Conservation (phyloP, 176 grass and related monocot genomes). For the Musa troglodytarum region DNA sequence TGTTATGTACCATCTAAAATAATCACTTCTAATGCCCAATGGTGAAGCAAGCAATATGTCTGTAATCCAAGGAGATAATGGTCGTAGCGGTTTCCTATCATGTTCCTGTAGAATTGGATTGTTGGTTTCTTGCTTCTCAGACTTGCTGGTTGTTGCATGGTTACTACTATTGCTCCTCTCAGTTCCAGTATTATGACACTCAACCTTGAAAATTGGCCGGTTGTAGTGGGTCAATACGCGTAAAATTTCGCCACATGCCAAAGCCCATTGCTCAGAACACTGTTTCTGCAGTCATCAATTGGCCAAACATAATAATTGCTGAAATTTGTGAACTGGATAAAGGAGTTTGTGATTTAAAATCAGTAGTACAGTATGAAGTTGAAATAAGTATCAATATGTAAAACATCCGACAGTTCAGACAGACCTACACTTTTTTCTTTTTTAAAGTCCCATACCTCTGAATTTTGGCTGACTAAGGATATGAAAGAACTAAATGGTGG, state of each 20-base stretch:
- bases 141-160: constrained; percentile 51
- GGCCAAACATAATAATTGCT: constrained; percentile 8
- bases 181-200: constrained; percentile 48
- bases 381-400: not conserved
- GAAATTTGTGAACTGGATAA: not conserved
- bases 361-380: not conserved
- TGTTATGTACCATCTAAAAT: constrained; percentile 87
- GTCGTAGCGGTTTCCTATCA: constrained; percentile 79
- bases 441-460: constrained; percentile 52
- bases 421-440: not conserved
- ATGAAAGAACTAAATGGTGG: constrained; percentile 89
- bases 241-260: constrained; percentile 97
- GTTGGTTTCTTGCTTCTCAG: constrained; percentile 35
- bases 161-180: constrained; percentile 48
- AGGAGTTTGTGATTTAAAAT: not conserved
- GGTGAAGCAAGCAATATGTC: constrained; percentile 90
- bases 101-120: constrained; percentile 47
- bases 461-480: constrained; percentile 83
- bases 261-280: constrained; percentile 94
- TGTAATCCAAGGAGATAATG: constrained; percentile 92
- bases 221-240: constrained; percentile 97
- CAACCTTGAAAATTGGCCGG: constrained; percentile 79
- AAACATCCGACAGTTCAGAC: not conserved
- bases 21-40: constrained; percentile 96
- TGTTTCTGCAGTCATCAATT: constrained; percentile 57